Percentiles rank a stretch among this genome's conserved stretches.
Evolutionary conservation across 2,329 filamentous ascomycete genomes (phyloP).

Genomic region (Neoscytalidium dimidiatum): DNA sequence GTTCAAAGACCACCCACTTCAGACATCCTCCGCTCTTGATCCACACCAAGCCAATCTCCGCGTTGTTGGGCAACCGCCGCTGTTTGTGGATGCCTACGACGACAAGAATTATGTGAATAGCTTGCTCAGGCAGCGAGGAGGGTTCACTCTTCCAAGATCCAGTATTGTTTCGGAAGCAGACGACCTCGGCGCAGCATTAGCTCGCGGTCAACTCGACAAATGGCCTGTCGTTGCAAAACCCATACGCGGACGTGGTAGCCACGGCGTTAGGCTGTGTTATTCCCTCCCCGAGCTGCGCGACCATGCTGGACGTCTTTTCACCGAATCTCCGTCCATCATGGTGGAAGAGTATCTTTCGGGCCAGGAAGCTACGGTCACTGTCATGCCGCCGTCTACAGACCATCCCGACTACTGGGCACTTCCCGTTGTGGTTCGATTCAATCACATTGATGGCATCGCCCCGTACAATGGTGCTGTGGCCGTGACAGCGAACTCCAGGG

Average conservation of each 20-base stretch:
- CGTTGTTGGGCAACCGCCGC: slow-evolving; percentile 51
- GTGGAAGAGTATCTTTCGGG: slow-evolving; percentile 52
- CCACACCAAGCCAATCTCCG: slow-evolving; percentile 33
- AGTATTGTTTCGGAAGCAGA: slow-evolving; percentile 18
- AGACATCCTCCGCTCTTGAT: slow-evolving; percentile 40
- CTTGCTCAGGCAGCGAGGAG: slow-evolving; percentile 38
- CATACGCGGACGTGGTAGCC: slow-evolving; percentile 50
- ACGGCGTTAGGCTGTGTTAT: slow-evolving; percentile 52
- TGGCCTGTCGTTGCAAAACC: slow-evolving; percentile 53
- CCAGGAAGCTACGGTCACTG: slow-evolving; percentile 53
- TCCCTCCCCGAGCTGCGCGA: slow-evolving; percentile 30
- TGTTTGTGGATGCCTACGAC: slow-evolving; percentile 51
- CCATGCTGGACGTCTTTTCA: slow-evolving; percentile 40
- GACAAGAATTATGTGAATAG: slow-evolving; percentile 54
- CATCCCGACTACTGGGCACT: slow-evolving; percentile 44
- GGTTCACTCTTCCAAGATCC: slow-evolving; percentile 42
- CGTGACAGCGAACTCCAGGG: slow-evolving; percentile 50
- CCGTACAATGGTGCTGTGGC: slow-evolving; percentile 54
- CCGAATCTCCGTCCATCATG: slow-evolving; percentile 43
- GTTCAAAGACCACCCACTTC: slow-evolving; percentile 51
- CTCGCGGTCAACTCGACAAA: slow-evolving; percentile 22
- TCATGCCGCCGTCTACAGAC: slow-evolving; percentile 49
- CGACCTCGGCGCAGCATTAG: slow-evolving; percentile 20
- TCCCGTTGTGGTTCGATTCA: slow-evolving; percentile 50
- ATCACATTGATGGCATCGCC: slow-evolving; percentile 50